Base-by-base conservation (phyloP, 257 asterid species). In the Nicotiana noctiflora region DNA sequence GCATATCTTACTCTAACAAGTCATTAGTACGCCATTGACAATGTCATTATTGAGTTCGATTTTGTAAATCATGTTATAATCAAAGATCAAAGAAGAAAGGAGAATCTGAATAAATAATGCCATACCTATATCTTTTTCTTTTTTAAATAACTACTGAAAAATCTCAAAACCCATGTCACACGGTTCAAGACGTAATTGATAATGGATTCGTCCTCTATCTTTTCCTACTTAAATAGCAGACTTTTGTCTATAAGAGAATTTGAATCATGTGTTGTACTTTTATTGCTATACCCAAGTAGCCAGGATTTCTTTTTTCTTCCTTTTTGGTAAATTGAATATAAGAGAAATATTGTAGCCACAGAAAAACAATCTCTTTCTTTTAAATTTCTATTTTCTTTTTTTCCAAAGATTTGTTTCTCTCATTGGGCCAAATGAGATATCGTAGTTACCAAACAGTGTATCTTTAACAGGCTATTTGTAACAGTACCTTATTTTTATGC, bases 401-500 rank as follows among this genome's bases (percentile, higher is more conserved):
- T 44, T 18, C 15, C 60, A 63, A 14, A 64, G 82, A 79, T 32
- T 79, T 64, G 82, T 53, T 66, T 49, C 63, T 63, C 23, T 49
- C 40, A 57, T 4, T 62, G 62, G 76, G 29, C 82, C 82, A 79
- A 79, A 49, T 66, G 62, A 62, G 82, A 21, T 62, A 62, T 27
- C 4, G 27, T 63, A 61, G 9, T 60, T 46, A 63, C 51, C 27
- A 44, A 79, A 40, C 68, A 79, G 9, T 46, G 15, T 62, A 49
- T 49, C 79, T 74, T n/a, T n/a, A n/a, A n/a, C n/a, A n/a, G n/a
- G n/a, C n/a, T n/a, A n/a, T n/a, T n/a, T n/a, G n/a, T n/a, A n/a
- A n/a, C n/a, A n/a, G n/a, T n/a, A n/a, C n/a, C n/a, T n/a, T n/a
- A n/a, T n/a, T n/a, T n/a, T n/a, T n/a, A n/a, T n/a, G n/a, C n/a